phyloP scores from a whole-genome alignment of 2,329 filamentous ascomycete genomes.

The Colletotrichum spaethianum region DNA sequence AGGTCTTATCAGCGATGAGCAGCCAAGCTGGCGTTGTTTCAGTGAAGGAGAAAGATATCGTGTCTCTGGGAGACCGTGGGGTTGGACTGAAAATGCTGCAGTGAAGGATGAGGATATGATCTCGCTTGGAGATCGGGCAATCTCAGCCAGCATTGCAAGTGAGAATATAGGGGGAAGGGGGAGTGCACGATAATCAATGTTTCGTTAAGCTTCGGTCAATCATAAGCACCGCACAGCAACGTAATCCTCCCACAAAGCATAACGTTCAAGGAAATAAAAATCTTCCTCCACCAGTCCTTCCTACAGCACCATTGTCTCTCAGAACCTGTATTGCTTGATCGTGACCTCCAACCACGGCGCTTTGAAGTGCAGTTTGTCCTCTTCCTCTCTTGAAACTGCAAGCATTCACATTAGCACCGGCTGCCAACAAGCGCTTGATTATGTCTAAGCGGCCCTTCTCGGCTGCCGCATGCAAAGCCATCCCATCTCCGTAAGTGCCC shows the following conservation, averaged over 20 bases:
- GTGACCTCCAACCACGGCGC: neutral
- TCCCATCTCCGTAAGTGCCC: conserved; percentile 38
- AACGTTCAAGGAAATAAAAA: neutral
- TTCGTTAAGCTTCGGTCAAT: neutral
- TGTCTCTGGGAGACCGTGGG: neutral
- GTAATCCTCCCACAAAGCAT: neutral
- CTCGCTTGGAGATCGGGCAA: neutral
- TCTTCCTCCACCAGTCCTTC: neutral
- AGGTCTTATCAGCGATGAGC: neutral
- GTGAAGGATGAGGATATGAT: neutral
- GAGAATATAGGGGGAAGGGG: neutral
- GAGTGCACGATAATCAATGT: neutral
- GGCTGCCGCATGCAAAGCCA: conserved; percentile 42
- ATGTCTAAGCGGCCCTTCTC: conserved; percentile 23
- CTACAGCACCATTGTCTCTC: neutral
- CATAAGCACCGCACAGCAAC: neutral
- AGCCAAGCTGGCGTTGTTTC: neutral
- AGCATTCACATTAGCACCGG: conserved; percentile 54
- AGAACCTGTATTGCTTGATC: neutral
- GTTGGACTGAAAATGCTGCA: neutral
- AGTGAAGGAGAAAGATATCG: neutral
- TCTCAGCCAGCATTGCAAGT: neutral
- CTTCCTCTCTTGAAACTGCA: neutral
- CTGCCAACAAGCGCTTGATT: conserved; percentile 49
- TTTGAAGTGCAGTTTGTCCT: neutral